A percentile compares a stretch with the other conserved stretches of the same genome.
These are phyloP conservation scores for Chlamydomonas incerta DNA, from an alignment of 139 green algal genomes.

Conservation along the genomic window DNA sequence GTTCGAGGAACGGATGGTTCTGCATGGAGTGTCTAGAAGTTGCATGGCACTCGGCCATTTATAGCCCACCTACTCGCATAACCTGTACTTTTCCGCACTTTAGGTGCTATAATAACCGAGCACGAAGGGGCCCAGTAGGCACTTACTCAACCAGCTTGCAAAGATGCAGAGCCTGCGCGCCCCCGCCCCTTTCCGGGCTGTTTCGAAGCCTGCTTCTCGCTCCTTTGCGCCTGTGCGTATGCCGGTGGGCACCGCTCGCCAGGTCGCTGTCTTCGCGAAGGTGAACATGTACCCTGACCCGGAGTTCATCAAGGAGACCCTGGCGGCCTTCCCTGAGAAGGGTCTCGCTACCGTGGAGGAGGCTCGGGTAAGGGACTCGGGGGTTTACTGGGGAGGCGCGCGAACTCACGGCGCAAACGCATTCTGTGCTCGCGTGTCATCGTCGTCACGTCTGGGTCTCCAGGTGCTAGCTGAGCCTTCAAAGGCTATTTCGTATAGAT, in stretches of 20 bases:
- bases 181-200: neutral
- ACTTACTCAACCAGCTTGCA: neutral
- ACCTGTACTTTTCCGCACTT: too few species aligned
- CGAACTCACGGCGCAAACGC: too few species aligned
- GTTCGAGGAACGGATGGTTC: too few species aligned
- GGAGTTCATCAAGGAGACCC: conserved; percentile 64
- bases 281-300: conserved; percentile 36
- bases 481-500: too few species aligned
- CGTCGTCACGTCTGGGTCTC: too few species aligned
- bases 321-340: conserved; percentile 76
- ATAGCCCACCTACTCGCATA: too few species aligned
- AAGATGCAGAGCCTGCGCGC: conserved; percentile 38
- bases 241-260: neutral
- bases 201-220: neutral
- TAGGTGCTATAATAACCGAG: too few species aligned
- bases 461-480: too few species aligned
- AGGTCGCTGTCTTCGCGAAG: neutral
- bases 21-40: too few species aligned
- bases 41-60: too few species aligned
- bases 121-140: neutral
- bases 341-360: conserved; percentile 79
- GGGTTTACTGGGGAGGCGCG: too few species aligned
- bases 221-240: neutral
- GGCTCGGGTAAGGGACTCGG: conserved; percentile 62
- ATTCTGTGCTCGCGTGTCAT: neutral